Percentiles rank a stretch among this genome's conserved stretches.
Conservation (phyloP, 2,329 filamentous ascomycete species). For the Geosmithia flava region DNA sequence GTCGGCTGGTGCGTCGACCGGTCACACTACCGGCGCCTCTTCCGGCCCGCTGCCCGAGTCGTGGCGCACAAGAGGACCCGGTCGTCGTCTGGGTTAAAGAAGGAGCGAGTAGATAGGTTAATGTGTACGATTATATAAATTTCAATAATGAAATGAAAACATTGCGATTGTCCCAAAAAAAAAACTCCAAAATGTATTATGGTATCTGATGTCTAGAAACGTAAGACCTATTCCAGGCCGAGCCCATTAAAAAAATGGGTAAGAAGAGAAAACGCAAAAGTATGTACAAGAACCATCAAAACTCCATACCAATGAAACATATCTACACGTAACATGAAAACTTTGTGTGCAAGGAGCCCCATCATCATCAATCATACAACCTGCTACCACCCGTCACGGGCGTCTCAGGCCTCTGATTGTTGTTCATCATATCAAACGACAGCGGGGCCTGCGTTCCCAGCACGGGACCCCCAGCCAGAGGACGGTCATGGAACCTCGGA, state of each 20-base stretch:
- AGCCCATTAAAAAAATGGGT: too few relatives aligned
- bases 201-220: neutral
- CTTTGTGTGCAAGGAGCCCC: too few relatives aligned
- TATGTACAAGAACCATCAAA: too few relatives aligned
- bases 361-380: neutral
- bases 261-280: too few relatives aligned
- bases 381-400: neutral
- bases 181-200: neutral
- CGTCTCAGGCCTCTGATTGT: neutral
- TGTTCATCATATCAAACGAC: neutral
- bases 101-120: neutral
- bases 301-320: too few relatives aligned
- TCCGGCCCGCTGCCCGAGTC: constrained; percentile 45
- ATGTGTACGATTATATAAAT: neutral
- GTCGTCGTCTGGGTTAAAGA: constrained; percentile 44
- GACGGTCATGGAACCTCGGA: neutral
- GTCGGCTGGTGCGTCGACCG: constrained; percentile 21
- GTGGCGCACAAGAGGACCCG: constrained; percentile 51
- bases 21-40: constrained; percentile 26
- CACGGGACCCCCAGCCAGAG: neutral
- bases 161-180: too few relatives aligned
- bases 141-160: neutral
- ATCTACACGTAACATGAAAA: too few relatives aligned
- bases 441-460: neutral
- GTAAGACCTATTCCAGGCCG: too few relatives aligned